These are phyloP conservation scores for Apostasia ramifera DNA, from an alignment of 106 monocot species.

Conservation along the genomic window DNA sequence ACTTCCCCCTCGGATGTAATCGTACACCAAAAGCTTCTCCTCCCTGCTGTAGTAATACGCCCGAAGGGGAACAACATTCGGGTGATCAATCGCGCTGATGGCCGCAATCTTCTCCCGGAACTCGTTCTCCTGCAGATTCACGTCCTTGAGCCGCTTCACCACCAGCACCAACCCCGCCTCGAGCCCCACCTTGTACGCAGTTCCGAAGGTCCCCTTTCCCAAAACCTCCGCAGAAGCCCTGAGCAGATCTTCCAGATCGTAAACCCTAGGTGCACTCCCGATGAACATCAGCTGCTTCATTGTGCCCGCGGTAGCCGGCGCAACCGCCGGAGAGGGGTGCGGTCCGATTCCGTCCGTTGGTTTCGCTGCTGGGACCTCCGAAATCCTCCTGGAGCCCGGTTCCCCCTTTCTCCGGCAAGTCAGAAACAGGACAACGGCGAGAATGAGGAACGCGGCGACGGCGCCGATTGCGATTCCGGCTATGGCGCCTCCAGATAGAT, in stretches of 20 bases:
- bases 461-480: slow-evolving; percentile 70
- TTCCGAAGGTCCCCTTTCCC: slow-evolving; percentile 82
- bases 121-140: slow-evolving; percentile 55
- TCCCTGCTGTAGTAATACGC: slow-evolving; percentile 83
- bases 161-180: slow-evolving; percentile 56
- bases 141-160: slow-evolving; percentile 76
- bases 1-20: slow-evolving; percentile 70
- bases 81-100: slow-evolving; percentile 51
- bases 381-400: slow-evolving; percentile 5
- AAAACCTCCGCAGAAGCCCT: slow-evolving; percentile 92
- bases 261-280: slow-evolving; percentile 23
- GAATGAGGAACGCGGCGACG: slow-evolving; percentile 21
- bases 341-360: slow-evolving; percentile 2
- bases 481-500: slow-evolving; percentile 70
- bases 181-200: slow-evolving; percentile 78
- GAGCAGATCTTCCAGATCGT: slow-evolving; percentile 71
- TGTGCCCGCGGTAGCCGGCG: background rate
- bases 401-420: slow-evolving; percentile 28
- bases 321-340: slow-evolving; percentile 3
- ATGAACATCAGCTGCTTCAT: slow-evolving; percentile 62
- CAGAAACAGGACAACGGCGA: slow-evolving; percentile 26
- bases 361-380: slow-evolving; percentile 23
- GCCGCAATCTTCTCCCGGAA: slow-evolving; percentile 48
- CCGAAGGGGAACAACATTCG: slow-evolving; percentile 45
- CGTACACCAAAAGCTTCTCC: slow-evolving; percentile 86